Evolutionary conservation across 1,284 basidiomycete genomes (phyloP), one percentile per base, ranked within the genome.

Genomic region (Apiotrichum veenhuisii): DNA sequence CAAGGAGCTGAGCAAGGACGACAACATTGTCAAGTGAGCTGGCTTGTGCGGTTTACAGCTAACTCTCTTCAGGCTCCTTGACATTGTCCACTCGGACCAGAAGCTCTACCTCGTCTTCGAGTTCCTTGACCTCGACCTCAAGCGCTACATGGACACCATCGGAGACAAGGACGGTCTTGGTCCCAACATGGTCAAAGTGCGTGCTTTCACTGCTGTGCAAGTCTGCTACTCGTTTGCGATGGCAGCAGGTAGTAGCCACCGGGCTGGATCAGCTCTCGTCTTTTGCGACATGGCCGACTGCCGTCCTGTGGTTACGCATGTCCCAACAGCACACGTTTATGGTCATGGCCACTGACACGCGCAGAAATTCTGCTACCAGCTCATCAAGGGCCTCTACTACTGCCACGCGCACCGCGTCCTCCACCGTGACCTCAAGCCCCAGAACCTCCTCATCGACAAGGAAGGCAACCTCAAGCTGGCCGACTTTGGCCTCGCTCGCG

Each of bases 31-130:
- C 73, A 85, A 77, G 76, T 77, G 46, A 57, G 75, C 72, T 3
- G 18, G 15, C 7, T 9, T 26, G 7, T 8, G 3, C 4, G 12
- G 8, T 20, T 9, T 38, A 7, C n/a, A n/a, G n/a, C n/a, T 20
- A 37, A 25, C 36, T 25, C n/a, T 20, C 37, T 5, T 9, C 70
- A 91, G 95, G 67, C 85, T 99, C 18, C 87, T 98, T 81, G 96
- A 98, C 75, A 96, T 99, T 57, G 97, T 98, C 62, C 94, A 98
- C 75, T 96, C 91, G 22, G 93, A 99, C 78, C 89, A 92, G 30
- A 98, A 98, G 71, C 87, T 99, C 44, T 91, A 98, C 69, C 90
- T 99, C 61, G 96, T 99, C 60, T 98, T 98, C 75, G 96, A 99
- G 77, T 98, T 87, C 75, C 96, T 96, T 78, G 96, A 98, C 72